phyloP scores from a whole-genome alignment of 805 yeast genomes.

The Cyberlindnera petersonii region DNA sequence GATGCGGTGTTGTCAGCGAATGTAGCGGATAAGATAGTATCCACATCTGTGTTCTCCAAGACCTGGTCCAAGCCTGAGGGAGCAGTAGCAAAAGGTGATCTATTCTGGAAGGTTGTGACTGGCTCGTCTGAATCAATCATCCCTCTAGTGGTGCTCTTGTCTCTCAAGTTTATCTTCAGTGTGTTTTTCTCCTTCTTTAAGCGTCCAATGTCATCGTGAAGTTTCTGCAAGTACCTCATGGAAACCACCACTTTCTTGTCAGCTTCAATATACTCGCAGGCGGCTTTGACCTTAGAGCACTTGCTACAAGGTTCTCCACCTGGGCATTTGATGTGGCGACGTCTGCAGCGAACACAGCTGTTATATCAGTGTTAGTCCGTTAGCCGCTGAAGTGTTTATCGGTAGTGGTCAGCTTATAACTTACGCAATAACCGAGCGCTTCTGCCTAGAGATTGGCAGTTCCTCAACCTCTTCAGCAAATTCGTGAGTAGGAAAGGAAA shows the following conservation, averaged over 20 bases:
- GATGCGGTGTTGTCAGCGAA: constrained; percentile 26
- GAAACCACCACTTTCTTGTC: constrained; percentile 72
- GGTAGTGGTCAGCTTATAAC: not conserved
- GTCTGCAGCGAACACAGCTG: constrained; percentile 60
- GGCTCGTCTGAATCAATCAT: not conserved
- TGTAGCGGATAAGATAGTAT: constrained; percentile 25
- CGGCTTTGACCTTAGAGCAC: constrained; percentile 50
- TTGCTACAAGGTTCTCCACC: constrained; percentile 72
- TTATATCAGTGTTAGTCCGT: not conserved
- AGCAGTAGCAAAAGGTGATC: not conserved
- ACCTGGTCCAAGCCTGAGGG: constrained; percentile 16
- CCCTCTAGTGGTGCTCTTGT: not conserved
- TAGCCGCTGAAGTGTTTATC: constrained; percentile 4
- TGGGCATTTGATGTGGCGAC: constrained; percentile 71
- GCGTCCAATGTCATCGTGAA: constrained; percentile 64
- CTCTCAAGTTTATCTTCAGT: constrained; percentile 39
- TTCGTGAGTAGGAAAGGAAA: constrained; percentile 7
- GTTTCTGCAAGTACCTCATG: constrained; percentile 59
- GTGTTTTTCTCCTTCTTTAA: constrained; percentile 63
- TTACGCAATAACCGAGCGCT: constrained; percentile 24
- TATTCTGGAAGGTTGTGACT: not conserved
- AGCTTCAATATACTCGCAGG: constrained; percentile 69
- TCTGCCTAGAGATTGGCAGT: constrained; percentile 20
- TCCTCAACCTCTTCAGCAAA: constrained; percentile 10
- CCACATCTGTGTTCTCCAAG: constrained; percentile 23